phyloP scores from a whole-genome alignment of 805 yeast species.

The Suhomyces kilbournensis region DNA sequence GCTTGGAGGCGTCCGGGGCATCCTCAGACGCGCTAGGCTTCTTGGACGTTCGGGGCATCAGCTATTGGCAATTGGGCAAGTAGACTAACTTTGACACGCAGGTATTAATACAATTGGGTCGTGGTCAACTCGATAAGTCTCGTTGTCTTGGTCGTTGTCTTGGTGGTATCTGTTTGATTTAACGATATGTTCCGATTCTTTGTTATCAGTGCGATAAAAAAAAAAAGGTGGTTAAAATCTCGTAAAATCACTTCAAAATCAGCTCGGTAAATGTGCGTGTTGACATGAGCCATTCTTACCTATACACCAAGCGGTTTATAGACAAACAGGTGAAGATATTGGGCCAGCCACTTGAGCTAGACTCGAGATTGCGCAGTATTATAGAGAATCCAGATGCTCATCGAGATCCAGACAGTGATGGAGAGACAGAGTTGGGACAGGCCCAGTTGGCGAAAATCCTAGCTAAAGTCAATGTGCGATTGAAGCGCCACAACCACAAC shows the following conservation, averaged over 20 bases:
- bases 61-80: background rate
- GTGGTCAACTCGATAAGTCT: too few species aligned
- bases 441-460: slow-evolving; percentile 17
- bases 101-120: too few species aligned
- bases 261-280: background rate
- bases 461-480: slow-evolving; percentile 20
- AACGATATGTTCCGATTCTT: background rate
- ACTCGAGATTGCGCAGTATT: slow-evolving; percentile 15
- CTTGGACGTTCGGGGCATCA: background rate
- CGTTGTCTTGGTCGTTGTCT: background rate
- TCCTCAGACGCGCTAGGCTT: background rate
- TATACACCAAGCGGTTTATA: slow-evolving; percentile 31
- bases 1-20: background rate
- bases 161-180: background rate
- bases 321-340: slow-evolving; percentile 29
- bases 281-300: slow-evolving; percentile 16
- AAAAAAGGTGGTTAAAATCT: too few species aligned
- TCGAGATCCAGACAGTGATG: background rate
- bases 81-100: too few species aligned
- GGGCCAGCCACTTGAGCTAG: slow-evolving; percentile 25
- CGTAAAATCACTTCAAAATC: background rate
- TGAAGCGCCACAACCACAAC: slow-evolving; percentile 26
- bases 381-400: background rate
- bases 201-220: background rate
- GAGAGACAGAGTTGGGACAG: slow-evolving; percentile 1